A percentile compares a stretch with the other conserved stretches of the same genome.
Evolutionary conservation across 768 basidiomycete genomes (phyloP).

Genomic region (Lentinula sp.): DNA sequence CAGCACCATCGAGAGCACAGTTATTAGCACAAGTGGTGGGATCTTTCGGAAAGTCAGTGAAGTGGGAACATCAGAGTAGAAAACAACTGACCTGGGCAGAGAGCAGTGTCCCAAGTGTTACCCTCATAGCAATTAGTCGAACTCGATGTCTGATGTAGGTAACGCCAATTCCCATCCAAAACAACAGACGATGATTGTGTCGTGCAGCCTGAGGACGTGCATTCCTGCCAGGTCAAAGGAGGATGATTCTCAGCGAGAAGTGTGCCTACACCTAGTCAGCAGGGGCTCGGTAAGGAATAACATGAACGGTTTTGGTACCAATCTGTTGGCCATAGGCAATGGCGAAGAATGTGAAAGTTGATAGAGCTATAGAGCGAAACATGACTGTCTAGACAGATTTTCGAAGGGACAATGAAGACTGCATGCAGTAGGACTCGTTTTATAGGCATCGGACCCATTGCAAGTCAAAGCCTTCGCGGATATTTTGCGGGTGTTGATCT

Average conservation of each 20-base stretch:
- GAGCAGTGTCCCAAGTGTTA: constrained; percentile 43
- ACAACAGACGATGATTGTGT: constrained; percentile 24
- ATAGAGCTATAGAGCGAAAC: constrained; percentile 25
- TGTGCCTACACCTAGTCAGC: constrained; percentile 15
- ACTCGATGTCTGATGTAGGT: constrained; percentile 29
- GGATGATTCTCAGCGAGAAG: constrained; percentile 39
- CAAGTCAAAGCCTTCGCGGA: neutral
- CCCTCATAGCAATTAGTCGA: constrained; percentile 29
- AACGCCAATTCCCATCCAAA: constrained; percentile 48
- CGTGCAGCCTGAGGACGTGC: constrained; percentile 28
- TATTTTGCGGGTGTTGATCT: neutral
- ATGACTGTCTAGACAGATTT: constrained; percentile 34
- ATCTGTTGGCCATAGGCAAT: constrained; percentile 37
- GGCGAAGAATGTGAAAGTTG: constrained; percentile 23
- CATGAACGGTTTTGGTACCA: constrained; percentile 15
- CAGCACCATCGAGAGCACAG: constrained; percentile 16
- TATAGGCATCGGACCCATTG: neutral
- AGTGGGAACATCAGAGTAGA: neutral
- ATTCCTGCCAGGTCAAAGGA: constrained; percentile 30
- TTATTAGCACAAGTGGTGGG: constrained; percentile 33
- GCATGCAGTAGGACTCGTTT: constrained; percentile 9
- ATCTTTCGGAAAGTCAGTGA: neutral
- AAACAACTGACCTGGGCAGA: constrained; percentile 37
- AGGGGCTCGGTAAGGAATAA: neutral
- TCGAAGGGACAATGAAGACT: constrained; percentile 34